phyloP scores from a whole-genome alignment of 2,329 filamentous ascomycete genomes.

The Lachnellula willkommii region DNA sequence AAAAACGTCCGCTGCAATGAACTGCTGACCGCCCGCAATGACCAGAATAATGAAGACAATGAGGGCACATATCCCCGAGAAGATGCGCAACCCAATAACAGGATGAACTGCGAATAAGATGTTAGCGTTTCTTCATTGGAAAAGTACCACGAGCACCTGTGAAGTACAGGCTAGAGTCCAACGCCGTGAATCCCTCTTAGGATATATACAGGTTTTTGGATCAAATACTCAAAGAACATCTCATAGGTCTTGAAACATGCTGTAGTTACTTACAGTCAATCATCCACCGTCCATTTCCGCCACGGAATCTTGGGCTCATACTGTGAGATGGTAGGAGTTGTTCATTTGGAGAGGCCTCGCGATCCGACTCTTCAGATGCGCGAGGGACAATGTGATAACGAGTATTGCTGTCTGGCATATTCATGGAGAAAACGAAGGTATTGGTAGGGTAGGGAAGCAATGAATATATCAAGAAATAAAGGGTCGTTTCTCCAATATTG shows the following conservation, averaged over 20 bases:
- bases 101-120: neutral
- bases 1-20: constrained; percentile 5
- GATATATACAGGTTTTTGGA: no score
- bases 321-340: neutral
- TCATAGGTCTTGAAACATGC: no score
- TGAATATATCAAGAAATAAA: neutral
- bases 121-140: no score
- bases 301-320: neutral
- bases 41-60: neutral
- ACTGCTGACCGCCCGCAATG: neutral
- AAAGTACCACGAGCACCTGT: no score
- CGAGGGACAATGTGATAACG: constrained; percentile 6
- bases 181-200: no score
- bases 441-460: neutral
- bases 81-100: neutral
- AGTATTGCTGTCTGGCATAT: constrained; percentile 37
- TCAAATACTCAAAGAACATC: no score
- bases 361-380: constrained; percentile 6
- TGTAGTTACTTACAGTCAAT: neutral
- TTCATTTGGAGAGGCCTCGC: neutral
- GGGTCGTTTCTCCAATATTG: no score
- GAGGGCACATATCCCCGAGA: neutral
- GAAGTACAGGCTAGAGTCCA: no score
- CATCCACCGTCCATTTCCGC: neutral
- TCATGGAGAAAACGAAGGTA: neutral